Base-by-base conservation (phyloP, 2,329 filamentous ascomycete genomes). In the Rhynchosporium secalis region DNA sequence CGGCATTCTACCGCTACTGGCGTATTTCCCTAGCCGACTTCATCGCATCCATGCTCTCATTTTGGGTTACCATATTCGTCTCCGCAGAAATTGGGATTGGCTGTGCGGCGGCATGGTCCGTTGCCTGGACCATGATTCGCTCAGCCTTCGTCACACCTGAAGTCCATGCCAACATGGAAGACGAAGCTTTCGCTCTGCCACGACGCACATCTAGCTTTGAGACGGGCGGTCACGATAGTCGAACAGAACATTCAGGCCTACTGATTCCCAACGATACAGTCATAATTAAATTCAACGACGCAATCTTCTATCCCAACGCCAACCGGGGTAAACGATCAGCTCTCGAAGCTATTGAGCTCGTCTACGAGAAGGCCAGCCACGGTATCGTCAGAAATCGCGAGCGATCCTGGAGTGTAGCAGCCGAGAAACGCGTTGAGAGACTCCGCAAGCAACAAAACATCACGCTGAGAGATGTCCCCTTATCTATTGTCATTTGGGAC, bases 51-150 rank as follows among this genome's bases (percentile, higher is more conserved):
- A 86, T 87, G 82, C 77, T 88, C 38, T 81, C 84, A 3, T 83
- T 88, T 68, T 88, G 85, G 83, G 78, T 88, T 2, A 86, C 85
- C 0, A 79, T 88, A 12, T 88, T 88, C 69, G 81, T 83, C 2
- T 83, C 81, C 0, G 84, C 83, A 1, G 85, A 88, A 66, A 78
- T 84, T 40, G 86, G 85, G 8, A 62, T 66, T n/a, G 60, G 57
- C 10, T 41, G 28, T 33, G 62, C 49, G 1, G 60, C 59, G 0
- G 61, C 61, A 12, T 66, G 61, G 51, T 36, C 60, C 12, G 52
- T 63, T 28, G 40, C 55, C 15, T 65, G 61, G 52, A 64, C 62
- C 2, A 48, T 64, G 48, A 47, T 66, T 33, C 56, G 65, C 36
- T 43, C 52, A 4, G 58, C 51, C 8, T 66, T 66, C 48, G 48